These are phyloP conservation scores for Exophiala spinifera DNA, from an alignment of 2,329 filamentous ascomycete genomes.

Conservation along the genomic window DNA sequence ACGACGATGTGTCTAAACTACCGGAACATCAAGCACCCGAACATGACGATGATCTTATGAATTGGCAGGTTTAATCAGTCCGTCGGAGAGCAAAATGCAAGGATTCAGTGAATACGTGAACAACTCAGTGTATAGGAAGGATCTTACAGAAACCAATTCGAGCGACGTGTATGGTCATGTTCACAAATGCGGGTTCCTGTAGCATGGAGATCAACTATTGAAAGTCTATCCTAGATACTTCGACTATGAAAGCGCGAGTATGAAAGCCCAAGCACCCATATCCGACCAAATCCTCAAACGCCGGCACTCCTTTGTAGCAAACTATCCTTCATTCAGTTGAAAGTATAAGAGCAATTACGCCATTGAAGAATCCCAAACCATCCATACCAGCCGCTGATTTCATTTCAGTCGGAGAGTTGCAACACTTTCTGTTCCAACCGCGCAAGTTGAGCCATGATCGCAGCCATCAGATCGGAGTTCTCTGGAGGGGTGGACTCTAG, in stretches of 20 bases:
- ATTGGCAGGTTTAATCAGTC: neutral
- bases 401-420: constrained; percentile 1
- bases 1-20: neutral
- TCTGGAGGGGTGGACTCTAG: neutral
- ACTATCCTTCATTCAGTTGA: neutral
- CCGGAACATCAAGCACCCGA: neutral
- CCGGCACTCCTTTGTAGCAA: neutral
- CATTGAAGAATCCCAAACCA: neutral
- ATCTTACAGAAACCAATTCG: too few species aligned
- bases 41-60: neutral
- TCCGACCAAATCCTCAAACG: neutral
- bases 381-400: neutral
- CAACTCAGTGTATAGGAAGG: neutral
- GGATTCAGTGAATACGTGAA: neutral
- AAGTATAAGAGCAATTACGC: neutral
- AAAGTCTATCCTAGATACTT: neutral
- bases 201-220: neutral
- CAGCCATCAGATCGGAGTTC: neutral
- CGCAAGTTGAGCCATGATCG: neutral
- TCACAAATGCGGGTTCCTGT: neutral
- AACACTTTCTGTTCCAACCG: neutral
- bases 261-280: neutral
- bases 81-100: neutral
- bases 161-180: neutral
- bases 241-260: too few species aligned